Evolutionary conservation across 805 yeast species (phyloP), one percentile per base, ranked within the genome.

Genomic region (Candida stauntonica): DNA sequence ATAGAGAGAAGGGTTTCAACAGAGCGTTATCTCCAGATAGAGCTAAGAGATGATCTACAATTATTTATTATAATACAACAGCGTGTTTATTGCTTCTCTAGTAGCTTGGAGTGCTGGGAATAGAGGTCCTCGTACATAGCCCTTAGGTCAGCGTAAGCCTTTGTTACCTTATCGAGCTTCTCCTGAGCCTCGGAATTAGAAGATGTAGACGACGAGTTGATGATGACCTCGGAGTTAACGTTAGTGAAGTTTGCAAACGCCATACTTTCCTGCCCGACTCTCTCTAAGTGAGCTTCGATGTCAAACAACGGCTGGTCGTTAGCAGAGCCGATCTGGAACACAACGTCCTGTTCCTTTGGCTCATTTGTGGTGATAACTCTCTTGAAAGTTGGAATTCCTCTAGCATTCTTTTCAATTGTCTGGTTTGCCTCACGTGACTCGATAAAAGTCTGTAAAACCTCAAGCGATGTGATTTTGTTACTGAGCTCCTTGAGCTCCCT

Each of bases 331-430:
- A 58, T 42, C 46, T 64, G 70, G 36, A 41, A 53, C 46, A 60
- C 45, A 37, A 76, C 50, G 55, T 69, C 69, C 55, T 72, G 75
- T 51, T 75, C 54, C 45, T 65, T 53, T 9, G 66, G 49, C 42
- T 60, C 61, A 44, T 60, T 53, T 26, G 70, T 71, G 4, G 64
- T 68, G 31, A 82, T 54, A 2, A 71, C 75, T 57, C 91, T 72
- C 57, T 81, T 84, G 45, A 84, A 68, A 7, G 66, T 68, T 1
- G 89, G 89, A n/a, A 83, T 67, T 17, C 73, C 59, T 38, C 54
- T 52, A 12, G 44, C 37, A 23, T 43, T 55, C 37, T 58, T 56
- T n/a, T 50, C 53, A 23, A 38, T 26, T 3, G 32, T 33, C 15
- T 27, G 39, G 16, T 36, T 43, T 1, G 38, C 38, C 8, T 14